A percentile compares a stretch with the other conserved stretches of the same genome.
Evolutionary conservation across 345 rosid species (phyloP).

Genomic region (Hibiscus mutabilis): DNA sequence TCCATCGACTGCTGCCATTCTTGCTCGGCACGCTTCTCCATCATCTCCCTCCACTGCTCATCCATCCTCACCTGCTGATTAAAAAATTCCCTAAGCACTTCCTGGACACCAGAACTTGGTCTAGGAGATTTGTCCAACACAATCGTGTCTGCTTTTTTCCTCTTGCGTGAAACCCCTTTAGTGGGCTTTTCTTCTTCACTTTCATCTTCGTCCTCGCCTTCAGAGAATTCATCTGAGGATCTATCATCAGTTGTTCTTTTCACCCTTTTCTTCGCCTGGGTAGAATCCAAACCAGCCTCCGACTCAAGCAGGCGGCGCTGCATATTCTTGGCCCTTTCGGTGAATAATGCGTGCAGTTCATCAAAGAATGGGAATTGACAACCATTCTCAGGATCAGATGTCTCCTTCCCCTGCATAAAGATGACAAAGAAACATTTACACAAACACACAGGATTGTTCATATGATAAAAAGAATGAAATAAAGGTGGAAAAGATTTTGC

Average conservation of each 20-base stretch:
- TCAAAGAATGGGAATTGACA: constrained; percentile 47
- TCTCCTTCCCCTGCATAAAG: constrained; percentile 46
- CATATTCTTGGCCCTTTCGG: constrained; percentile 36
- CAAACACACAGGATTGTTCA: background rate
- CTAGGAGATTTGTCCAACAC: constrained; percentile 18
- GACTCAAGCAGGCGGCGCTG: constrained; percentile 35
- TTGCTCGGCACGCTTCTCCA: constrained; percentile 47
- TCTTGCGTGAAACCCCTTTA: constrained; percentile 27
- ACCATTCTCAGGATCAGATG: constrained; percentile 41
- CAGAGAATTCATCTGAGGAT: constrained; percentile 32
- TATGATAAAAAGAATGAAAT: too few relatives aligned
- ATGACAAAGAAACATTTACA: background rate
- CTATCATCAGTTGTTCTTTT: constrained; percentile 24
- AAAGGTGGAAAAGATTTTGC: background rate
- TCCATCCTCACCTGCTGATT: constrained; percentile 46
- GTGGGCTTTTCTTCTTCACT: constrained; percentile 30
- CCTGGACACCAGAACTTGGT: constrained; percentile 14
- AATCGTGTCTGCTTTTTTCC: constrained; percentile 39
- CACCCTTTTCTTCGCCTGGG: constrained; percentile 25
- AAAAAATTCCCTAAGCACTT: constrained; percentile 40
- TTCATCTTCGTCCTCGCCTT: constrained; percentile 27
- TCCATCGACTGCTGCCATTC: constrained; percentile 50
- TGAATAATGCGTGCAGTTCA: constrained; percentile 42
- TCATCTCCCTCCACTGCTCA: constrained; percentile 41
- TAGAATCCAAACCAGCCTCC: constrained; percentile 25